A percentile compares a stretch with the other conserved stretches of the same genome.
Conservation (phyloP, 1,284 basidiomycete species). For the Ustilago vetiveriae region DNA sequence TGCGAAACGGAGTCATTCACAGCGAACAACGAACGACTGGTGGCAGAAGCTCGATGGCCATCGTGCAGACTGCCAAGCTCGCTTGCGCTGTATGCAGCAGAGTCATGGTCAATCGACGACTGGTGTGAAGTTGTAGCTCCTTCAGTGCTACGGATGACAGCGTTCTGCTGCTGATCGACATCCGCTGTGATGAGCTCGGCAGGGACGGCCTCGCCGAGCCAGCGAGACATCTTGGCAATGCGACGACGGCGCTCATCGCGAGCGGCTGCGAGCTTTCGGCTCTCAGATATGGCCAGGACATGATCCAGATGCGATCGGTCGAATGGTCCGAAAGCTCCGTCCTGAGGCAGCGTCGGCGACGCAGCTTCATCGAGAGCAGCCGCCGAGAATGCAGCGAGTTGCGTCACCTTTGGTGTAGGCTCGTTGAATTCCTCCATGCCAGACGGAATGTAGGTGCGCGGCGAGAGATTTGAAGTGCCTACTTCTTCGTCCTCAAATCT, state of each 20-base stretch:
- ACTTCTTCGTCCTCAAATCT: slow-evolving; percentile 18
- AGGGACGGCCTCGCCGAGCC: slow-evolving; percentile 54
- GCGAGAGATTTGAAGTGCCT: not conserved
- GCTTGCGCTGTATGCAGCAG: slow-evolving; percentile 3
- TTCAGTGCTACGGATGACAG: slow-evolving; percentile 23
- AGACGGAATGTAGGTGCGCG: slow-evolving; percentile 13
- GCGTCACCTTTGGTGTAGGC: slow-evolving; percentile 28
- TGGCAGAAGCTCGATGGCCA: slow-evolving; percentile 1
- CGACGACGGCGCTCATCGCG: slow-evolving; percentile 50
- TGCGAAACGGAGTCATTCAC: slow-evolving; percentile 13
- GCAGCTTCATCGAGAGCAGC: slow-evolving; percentile 35
- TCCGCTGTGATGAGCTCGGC: slow-evolving; percentile 37
- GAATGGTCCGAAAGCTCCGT: slow-evolving; percentile 19
- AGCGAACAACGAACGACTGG: slow-evolving; percentile 1
- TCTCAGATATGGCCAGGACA: slow-evolving; percentile 23
- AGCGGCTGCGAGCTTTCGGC: slow-evolving; percentile 24
- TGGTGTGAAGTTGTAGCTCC: not conserved
- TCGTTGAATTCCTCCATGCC: slow-evolving; percentile 36
- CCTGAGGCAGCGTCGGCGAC: slow-evolving; percentile 41
- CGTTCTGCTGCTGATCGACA: slow-evolving; percentile 1
- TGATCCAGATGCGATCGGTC: slow-evolving; percentile 20
- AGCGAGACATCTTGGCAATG: slow-evolving; percentile 55
- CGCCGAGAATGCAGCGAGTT: slow-evolving; percentile 33
- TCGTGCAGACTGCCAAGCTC: not conserved
- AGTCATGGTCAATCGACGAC: slow-evolving; percentile 12